A percentile compares a stretch with the other conserved stretches of the same genome.
Evolutionary conservation across 2,329 filamentous ascomycete species (phyloP).

Genomic region (Coniochaeta ligniaria): DNA sequence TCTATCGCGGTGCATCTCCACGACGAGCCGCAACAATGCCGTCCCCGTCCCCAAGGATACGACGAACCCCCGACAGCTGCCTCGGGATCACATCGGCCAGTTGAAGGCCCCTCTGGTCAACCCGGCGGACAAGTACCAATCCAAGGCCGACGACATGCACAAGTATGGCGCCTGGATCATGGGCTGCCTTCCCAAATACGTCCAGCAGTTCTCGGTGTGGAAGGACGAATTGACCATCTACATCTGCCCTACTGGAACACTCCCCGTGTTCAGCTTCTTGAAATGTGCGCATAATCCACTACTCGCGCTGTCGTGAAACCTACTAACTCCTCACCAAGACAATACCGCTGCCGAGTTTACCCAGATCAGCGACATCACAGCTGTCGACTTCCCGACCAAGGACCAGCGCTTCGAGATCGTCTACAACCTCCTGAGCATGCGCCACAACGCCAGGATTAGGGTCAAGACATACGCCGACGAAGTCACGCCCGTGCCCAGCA

Average conservation of each 20-base stretch:
- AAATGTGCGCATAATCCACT: constrained; percentile 49
- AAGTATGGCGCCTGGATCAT: constrained; percentile 95
- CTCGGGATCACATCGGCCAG: constrained; percentile 48
- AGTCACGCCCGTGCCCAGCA: constrained; percentile 83
- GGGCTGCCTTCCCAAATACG: constrained; percentile 93
- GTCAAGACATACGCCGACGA: constrained; percentile 99
- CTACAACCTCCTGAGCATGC: constrained; percentile 92
- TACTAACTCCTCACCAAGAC: constrained; percentile 42
- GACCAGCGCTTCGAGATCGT: constrained; percentile 96
- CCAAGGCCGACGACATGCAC: constrained; percentile 82
- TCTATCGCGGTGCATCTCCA: constrained; percentile 41
- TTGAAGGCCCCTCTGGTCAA: constrained; percentile 79
- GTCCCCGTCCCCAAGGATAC: constrained; percentile 54
- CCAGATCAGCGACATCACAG: constrained; percentile 85
- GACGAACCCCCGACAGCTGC: constrained; percentile 61
- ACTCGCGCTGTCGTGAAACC: background rate
- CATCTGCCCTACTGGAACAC: constrained; percentile 78
- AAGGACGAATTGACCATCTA: constrained; percentile 97
- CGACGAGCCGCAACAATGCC: constrained; percentile 32
- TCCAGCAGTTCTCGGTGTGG: constrained; percentile 99
- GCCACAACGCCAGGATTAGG: constrained; percentile 92
- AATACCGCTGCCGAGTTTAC: constrained; percentile 98
- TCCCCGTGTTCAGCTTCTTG: constrained; percentile 89
- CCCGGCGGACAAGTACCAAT: constrained; percentile 85
- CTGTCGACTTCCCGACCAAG: constrained; percentile 90